Conservation (phyloP, 352 stramenopile species). For the Blastocystis hominis region DNA sequence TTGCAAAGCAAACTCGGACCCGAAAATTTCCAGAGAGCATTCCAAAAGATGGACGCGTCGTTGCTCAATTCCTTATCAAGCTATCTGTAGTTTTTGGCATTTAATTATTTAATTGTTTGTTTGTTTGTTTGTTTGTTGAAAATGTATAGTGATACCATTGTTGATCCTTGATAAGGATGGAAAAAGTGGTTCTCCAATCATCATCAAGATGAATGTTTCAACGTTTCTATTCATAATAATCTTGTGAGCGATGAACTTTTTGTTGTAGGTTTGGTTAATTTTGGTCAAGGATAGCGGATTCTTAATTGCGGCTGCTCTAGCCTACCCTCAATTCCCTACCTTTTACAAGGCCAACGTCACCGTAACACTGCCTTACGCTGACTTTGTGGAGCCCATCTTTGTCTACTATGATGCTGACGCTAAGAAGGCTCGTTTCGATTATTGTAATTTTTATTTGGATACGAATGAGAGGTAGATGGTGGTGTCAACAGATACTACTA, state of each 20-base stretch:
- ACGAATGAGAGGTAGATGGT: slow-evolving; percentile 41
- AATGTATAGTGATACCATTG: neutral
- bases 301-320: slow-evolving; percentile 12
- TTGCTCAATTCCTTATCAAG: neutral
- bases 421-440: slow-evolving; percentile 53
- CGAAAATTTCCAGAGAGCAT: neutral
- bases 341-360: slow-evolving; percentile 76
- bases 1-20: neutral
- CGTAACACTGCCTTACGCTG: slow-evolving; percentile 76
- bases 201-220: neutral
- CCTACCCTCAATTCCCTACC: slow-evolving; percentile 68
- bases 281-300: neutral
- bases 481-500: slow-evolving; percentile 57
- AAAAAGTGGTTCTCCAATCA: neutral
- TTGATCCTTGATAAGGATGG: neutral
- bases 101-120: neutral
- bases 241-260: slow-evolving; percentile 10
- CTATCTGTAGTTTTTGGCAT: neutral
- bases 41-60: neutral
- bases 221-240: neutral
- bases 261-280: neutral
- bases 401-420: slow-evolving; percentile 71
- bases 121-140: neutral
- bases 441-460: slow-evolving; percentile 49
- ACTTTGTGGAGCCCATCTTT: slow-evolving; percentile 75